Base-by-base conservation (phyloP, 2,329 filamentous ascomycete species). In the Diatrype stigma region DNA sequence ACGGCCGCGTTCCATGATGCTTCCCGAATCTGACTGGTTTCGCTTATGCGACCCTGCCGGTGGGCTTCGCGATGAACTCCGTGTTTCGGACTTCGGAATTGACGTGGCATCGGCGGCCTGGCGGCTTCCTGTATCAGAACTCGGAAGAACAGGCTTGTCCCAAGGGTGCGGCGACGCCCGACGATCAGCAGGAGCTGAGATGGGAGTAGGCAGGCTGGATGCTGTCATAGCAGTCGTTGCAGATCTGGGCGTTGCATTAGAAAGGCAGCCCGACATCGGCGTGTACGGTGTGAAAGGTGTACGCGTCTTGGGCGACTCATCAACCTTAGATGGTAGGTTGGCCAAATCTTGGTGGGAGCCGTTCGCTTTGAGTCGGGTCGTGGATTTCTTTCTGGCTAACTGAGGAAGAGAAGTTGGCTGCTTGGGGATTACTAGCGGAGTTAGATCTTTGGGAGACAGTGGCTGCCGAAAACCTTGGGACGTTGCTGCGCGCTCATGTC, bases 1-100 rank as follows among this genome's bases (percentile, higher is more conserved):
- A n/a, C 82, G 75, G 5, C 82, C 82, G 42, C 82, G 73, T 52
- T 86, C 81, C 75, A 82, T 81, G 44, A 83, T 79, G 52, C 77
- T 77, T 12, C 73, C 78, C 0, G 78, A 75, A 50, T 85, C 82
- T 1, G 82, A 85, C 46, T 75, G 75, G 19, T 76, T 75, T 46
- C 81, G 72, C 48, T 73, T 73, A 58, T 85, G 81, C 2, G 64
- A 60, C 40, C 48, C 45, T 30, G 58, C 50, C n/a, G 56, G 51
- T 30, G 32, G 47, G 40, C 57, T 52, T 50, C 54, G 55, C 46
- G 51, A 35, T 17, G 56, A 52, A 3, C 45, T 38, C 35, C 70
- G 69, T 6, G 56, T 8, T 17, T 70, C 69, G 8, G 60, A 57
- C 52, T 66, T 69, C 6, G 69, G 62, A 7, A 63, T 64, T 7